Percentiles rank a stretch among this genome's conserved stretches.
Conservation (phyloP, 192 early-diverging fungal genomes). For the Umbelopsis vinacea region DNA sequence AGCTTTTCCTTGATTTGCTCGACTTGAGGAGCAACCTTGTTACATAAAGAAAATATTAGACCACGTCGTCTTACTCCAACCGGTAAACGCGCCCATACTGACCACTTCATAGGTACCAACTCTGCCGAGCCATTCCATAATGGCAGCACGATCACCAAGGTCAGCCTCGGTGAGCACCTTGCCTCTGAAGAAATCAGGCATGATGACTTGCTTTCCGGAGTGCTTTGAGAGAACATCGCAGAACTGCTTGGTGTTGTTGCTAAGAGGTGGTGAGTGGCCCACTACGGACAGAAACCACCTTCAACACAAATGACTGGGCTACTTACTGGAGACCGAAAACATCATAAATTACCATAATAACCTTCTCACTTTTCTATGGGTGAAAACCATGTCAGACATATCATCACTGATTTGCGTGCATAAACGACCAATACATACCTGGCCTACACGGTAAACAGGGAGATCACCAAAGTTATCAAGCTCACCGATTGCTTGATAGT, state of each 20-base stretch:
- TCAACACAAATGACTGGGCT: not conserved
- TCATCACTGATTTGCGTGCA: not conserved
- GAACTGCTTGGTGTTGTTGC: constrained; percentile 67
- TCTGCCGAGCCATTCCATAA: constrained; percentile 43
- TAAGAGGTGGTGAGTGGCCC: constrained; percentile 6
- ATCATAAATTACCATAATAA: constrained; percentile 69
- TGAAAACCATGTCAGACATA: not conserved
- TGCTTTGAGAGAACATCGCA: constrained; percentile 54
- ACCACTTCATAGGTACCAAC: constrained; percentile 26
- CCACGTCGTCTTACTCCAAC: not conserved
- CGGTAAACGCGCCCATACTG: constrained; percentile 20
- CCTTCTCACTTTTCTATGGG: constrained; percentile 53
- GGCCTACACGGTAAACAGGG: constrained; percentile 32
- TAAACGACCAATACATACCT: not conserved
- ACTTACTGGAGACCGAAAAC: constrained; percentile 63
- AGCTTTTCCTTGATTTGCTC: constrained; percentile 38
- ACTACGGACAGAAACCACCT: not conserved
- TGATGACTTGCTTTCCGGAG: constrained; percentile 62
- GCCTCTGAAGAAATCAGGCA: constrained; percentile 68
- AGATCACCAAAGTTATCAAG: constrained; percentile 30
- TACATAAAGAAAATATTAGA: not conserved
- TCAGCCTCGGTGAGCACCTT: constrained; percentile 40
- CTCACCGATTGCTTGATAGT: constrained; percentile 34
- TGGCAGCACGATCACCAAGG: constrained; percentile 39
- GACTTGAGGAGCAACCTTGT: constrained; percentile 9